Conservation (phyloP, 1,139 yeast genomes). For the Spencermartinsiella ligniputridi region DNA sequence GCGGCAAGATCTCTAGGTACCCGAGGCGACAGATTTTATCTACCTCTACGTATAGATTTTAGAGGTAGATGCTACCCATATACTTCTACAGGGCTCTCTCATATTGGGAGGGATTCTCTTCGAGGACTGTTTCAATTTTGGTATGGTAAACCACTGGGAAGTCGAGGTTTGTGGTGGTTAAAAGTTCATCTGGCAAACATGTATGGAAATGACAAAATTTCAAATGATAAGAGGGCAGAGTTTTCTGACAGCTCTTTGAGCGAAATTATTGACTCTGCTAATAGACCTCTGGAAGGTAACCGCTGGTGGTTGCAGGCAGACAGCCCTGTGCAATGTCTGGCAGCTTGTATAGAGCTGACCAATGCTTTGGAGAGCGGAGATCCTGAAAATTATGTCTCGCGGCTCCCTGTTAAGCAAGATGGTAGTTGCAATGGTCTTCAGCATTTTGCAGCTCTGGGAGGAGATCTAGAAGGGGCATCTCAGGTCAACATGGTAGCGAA, state of each 20-base stretch:
- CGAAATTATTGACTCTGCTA: slow-evolving; percentile 48
- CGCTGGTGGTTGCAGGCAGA: slow-evolving; percentile 62
- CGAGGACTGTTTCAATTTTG: slow-evolving; percentile 59
- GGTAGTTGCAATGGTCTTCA: slow-evolving; percentile 98
- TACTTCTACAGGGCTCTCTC: slow-evolving; percentile 62
- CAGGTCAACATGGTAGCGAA: slow-evolving; percentile 86
- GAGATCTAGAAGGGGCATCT: slow-evolving; percentile 89
- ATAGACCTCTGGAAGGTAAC: slow-evolving; percentile 39
- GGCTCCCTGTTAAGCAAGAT: slow-evolving; percentile 66
- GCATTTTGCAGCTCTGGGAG: slow-evolving; percentile 97
- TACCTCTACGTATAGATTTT: slow-evolving; percentile 91
- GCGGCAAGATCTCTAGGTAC: slow-evolving; percentile 70
- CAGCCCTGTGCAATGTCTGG: slow-evolving; percentile 66
- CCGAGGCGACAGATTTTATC: slow-evolving; percentile 68
- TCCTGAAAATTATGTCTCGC: slow-evolving; percentile 50
- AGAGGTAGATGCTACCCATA: slow-evolving; percentile 95
- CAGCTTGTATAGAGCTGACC: slow-evolving; percentile 57
- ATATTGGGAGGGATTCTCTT: slow-evolving; percentile 61
- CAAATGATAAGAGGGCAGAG: slow-evolving; percentile 49
- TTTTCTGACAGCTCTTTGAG: slow-evolving; percentile 49
- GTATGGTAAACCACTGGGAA: slow-evolving; percentile 59
- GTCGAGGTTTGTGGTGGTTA: slow-evolving; percentile 55
- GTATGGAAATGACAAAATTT: slow-evolving; percentile 58
- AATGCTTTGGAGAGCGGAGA: slow-evolving; percentile 49
- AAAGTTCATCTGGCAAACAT: slow-evolving; percentile 66